Evolutionary conservation across 202 grass and related monocot genomes (phyloP), one percentile per base, ranked within the genome.

Genomic region (Panicum virgatum): DNA sequence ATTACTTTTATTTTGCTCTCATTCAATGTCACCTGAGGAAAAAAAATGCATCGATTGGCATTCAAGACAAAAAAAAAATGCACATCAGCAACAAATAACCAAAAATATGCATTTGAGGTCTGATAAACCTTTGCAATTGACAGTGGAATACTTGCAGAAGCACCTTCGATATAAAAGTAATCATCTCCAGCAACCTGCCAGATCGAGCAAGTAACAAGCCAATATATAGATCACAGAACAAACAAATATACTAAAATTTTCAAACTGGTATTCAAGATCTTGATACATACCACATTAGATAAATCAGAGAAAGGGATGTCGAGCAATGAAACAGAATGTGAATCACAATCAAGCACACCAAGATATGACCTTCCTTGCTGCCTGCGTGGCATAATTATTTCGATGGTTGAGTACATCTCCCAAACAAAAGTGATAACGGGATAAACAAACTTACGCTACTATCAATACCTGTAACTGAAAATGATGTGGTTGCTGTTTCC

Each of bases 141-240:
- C 64, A 83, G 61, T 78, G 92, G 90, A 61, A 88, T 66, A 73
- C 47, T 90, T 80, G 86, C 90, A 84, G 92, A 91, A 76, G 92
- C 96, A 78, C 96, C 92, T 91, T 90, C 84, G 9, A 98, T 78
- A 83, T 95, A 98, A 52, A 95, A 91, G 76, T 87, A 98, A 80
- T 84, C 54, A 44, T 88, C 77, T 80, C 37, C 68, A 88, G 73
- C 50, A 51, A 87, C 82, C 96, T 98, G 72, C 1, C 9, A 85
- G 52, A 91, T 5, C 16, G 69, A 84, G n/a, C 29, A 77, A 69
- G 27, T 57, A 38, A 29, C 16, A 76, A 66, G 27, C 20, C 32
- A 73, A 56, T 44, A 78, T 37, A 80, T 4, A n/a, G n/a, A n/a
- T n/a, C n/a, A 70, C 20, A 38, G 44, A 75, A 48, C 45, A 34